A percentile compares a stretch with the other conserved stretches of the same genome.
These are phyloP conservation scores for Achaetomiella virescens DNA, from an alignment of 495 filamentous ascomycete genomes.

Conservation along the genomic window DNA sequence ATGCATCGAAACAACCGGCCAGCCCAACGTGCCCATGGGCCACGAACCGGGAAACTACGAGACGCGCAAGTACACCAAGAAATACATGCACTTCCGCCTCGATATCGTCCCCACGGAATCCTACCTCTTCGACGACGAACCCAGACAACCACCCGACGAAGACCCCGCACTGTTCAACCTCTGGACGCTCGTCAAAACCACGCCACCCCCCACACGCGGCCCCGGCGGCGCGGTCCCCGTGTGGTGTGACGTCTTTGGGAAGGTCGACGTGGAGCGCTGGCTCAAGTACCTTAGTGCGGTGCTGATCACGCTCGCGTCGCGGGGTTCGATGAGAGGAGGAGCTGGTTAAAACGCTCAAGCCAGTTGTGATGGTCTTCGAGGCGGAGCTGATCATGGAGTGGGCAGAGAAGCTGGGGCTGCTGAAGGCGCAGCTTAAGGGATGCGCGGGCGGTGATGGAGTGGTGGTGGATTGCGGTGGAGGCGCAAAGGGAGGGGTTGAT, in stretches of 20 bases:
- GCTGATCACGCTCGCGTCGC: constrained; percentile 50
- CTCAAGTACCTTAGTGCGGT: constrained; percentile 53
- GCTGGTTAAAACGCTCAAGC: constrained; percentile 51
- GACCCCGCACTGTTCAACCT: constrained; percentile 43
- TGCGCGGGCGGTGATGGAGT: constrained; percentile 49
- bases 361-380: constrained; percentile 63
- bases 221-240: constrained; percentile 52
- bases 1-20: constrained; percentile 47
- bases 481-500: constrained; percentile 20
- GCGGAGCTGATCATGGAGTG: constrained; percentile 59
- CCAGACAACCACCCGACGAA: constrained; percentile 41
- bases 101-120: constrained; percentile 49
- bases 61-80: constrained; percentile 62
- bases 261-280: constrained; percentile 60
- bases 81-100: constrained; percentile 54
- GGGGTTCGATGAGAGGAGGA: constrained; percentile 51
- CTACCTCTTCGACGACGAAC: constrained; percentile 56
- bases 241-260: constrained; percentile 73
- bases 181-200: constrained; percentile 26
- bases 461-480: constrained; percentile 60
- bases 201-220: constrained; percentile 25
- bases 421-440: constrained; percentile 27
- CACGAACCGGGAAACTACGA: constrained; percentile 66
- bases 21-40: constrained; percentile 65
- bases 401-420: constrained; percentile 47